These are phyloP conservation scores for Prunus mume DNA, from an alignment of 306 rosid species.

Conservation along the genomic window DNA sequence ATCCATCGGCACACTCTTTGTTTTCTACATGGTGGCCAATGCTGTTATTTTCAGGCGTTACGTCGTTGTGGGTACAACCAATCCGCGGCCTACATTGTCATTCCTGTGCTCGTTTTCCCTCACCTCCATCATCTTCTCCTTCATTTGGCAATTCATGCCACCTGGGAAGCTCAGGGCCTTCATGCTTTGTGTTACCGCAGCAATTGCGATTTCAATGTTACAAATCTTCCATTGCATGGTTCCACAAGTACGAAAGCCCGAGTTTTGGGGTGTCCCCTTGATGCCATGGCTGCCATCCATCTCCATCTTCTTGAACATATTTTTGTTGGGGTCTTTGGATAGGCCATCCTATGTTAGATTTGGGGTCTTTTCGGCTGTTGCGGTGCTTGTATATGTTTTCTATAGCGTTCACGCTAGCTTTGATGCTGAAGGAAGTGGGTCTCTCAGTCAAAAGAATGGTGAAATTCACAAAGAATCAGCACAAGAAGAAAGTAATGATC, in stretches of 20 bases:
- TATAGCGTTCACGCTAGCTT: slow-evolving; percentile 90
- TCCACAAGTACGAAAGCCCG: slow-evolving; percentile 78
- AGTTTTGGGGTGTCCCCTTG: slow-evolving; percentile 92
- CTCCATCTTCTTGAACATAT: slow-evolving; percentile 75
- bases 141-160: slow-evolving; percentile 63
- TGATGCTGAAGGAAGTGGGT: slow-evolving; percentile 66
- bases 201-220: slow-evolving; percentile 43
- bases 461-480: slow-evolving; percentile 41
- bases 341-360: slow-evolving; percentile 76
- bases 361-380: slow-evolving; percentile 60
- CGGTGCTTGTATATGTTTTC: slow-evolving; percentile 61
- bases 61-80: slow-evolving; percentile 60
- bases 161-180: slow-evolving; percentile 49
- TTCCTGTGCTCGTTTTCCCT: slow-evolving; percentile 67
- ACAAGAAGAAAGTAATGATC: slow-evolving; percentile 32
- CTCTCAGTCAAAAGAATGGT: slow-evolving; percentile 47
- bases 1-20: slow-evolving; percentile 91
- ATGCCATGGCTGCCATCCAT: slow-evolving; percentile 95
- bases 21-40: slow-evolving; percentile 96
- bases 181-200: slow-evolving; percentile 48
- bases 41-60: slow-evolving; percentile 86
- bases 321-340: slow-evolving; percentile 67
- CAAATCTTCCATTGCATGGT: slow-evolving; percentile 67
- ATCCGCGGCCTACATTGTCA: slow-evolving; percentile 85
- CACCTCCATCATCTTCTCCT: slow-evolving; percentile 58